Percentiles rank a stretch among this genome's conserved stretches.
Evolutionary conservation across 306 rosid species (phyloP).

Genomic region (Mucuna pruriens): DNA sequence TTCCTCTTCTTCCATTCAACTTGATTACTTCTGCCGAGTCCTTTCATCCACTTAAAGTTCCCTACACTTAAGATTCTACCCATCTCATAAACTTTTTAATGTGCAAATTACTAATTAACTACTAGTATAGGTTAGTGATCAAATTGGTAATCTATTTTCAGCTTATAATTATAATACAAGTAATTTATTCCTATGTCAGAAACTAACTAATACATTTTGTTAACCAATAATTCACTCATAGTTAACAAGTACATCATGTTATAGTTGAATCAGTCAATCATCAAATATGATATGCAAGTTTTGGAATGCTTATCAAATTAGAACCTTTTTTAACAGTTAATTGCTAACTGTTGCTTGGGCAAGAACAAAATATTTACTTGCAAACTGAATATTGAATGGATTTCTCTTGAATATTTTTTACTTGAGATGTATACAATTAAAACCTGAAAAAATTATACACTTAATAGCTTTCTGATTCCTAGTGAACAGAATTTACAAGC

Average conservation of each 20-base stretch:
- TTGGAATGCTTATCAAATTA: not conserved
- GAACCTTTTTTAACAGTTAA: no score
- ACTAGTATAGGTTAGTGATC: no score
- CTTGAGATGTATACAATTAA: slow-evolving; percentile 8
- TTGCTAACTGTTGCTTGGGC: not conserved
- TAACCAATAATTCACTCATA: not conserved
- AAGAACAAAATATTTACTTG: not conserved
- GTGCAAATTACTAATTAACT: no score
- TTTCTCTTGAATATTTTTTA: slow-evolving; percentile 19
- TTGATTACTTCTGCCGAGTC: no score
- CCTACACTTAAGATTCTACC: no score
- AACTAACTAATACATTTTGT: not conserved
- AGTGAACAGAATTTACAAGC: slow-evolving; percentile 32
- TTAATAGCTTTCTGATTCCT: slow-evolving; percentile 3
- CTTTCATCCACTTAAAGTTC: no score
- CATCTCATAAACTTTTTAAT: no score
- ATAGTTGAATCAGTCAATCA: not conserved
- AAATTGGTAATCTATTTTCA: not conserved
- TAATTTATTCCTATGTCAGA: not conserved
- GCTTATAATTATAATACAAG: no score
- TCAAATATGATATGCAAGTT: not conserved
- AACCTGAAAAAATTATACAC: slow-evolving; percentile 41
- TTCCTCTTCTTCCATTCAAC: no score
- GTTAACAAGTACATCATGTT: not conserved
- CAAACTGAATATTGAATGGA: slow-evolving; percentile 1